phyloP scores from a whole-genome alignment of 345 rosid species.

The Euphorbia lathyris region DNA sequence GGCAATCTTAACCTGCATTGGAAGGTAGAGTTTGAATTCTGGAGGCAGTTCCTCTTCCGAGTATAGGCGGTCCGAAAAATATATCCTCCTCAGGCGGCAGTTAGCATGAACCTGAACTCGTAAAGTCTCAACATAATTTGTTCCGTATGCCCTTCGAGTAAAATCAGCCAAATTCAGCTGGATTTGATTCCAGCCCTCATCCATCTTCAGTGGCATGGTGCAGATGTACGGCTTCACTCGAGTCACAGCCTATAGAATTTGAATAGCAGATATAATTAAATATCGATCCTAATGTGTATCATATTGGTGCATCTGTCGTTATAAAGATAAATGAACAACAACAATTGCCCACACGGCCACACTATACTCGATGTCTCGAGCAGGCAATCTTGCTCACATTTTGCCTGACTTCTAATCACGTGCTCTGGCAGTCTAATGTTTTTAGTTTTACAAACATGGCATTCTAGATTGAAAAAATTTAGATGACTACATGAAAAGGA shows the following conservation, averaged over 20 bases:
- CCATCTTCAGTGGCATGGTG: conserved; percentile 94
- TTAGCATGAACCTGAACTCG: conserved; percentile 97
- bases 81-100: conserved; percentile 85
- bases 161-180: conserved; percentile 89
- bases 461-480: background rate
- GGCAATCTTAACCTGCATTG: conserved; percentile 64
- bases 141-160: conserved; percentile 92
- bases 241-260: conserved; percentile 59
- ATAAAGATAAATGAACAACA: background rate
- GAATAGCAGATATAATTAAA: background rate
- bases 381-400: background rate
- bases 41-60: conserved; percentile 99
- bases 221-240: conserved; percentile 93
- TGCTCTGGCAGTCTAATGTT: background rate
- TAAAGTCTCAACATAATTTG: conserved; percentile 90
- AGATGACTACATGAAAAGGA: background rate
- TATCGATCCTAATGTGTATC: background rate
- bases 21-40: conserved; percentile 87
- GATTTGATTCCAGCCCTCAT: conserved; percentile 96
- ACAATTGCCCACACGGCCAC: too few species aligned
- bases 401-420: background rate
- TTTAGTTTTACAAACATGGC: too few species aligned
- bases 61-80: conserved; percentile 89
- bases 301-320: too few species aligned
- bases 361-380: background rate